These are phyloP conservation scores for Daldinia bambusicola DNA, from an alignment of 495 filamentous ascomycete species.

Conservation along the genomic window DNA sequence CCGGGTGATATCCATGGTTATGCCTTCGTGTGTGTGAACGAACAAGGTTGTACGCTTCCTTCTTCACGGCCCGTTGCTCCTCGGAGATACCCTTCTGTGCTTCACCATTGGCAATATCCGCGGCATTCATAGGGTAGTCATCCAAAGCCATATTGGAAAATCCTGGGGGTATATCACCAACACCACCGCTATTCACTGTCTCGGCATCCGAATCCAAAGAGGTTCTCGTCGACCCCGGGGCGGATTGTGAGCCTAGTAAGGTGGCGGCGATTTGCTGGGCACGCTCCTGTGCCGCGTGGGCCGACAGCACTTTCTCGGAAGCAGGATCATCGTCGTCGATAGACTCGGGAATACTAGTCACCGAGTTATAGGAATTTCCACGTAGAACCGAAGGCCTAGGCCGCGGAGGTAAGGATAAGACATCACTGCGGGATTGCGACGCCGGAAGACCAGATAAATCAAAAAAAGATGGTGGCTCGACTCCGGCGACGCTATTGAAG, in stretches of 20 bases:
- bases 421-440: conserved; percentile 23
- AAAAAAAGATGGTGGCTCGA: conserved; percentile 34
- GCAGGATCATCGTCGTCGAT: conserved; percentile 41
- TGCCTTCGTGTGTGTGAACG: conserved; percentile 59
- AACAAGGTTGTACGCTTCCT: conserved; percentile 62
- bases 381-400: conserved; percentile 51
- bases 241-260: conserved; percentile 49
- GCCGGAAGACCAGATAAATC: conserved; percentile 32
- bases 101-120: conserved; percentile 39
- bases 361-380: conserved; percentile 48
- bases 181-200: conserved; percentile 22
- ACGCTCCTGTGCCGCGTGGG: conserved; percentile 53
- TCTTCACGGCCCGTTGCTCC: conserved; percentile 44
- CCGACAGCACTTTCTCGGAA: conserved; percentile 50
- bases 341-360: conserved; percentile 44
- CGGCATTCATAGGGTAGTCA: conserved; percentile 23
- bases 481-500: conserved; percentile 46
- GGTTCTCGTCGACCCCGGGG: conserved; percentile 50
- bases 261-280: conserved; percentile 51
- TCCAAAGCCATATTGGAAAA: conserved; percentile 33
- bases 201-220: conserved; percentile 52
- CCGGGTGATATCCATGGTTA: conserved; percentile 25
- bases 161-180: conserved; percentile 35
- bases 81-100: conserved; percentile 36
- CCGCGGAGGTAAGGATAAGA: conserved; percentile 23